These are phyloP conservation scores for Mycena latifolia DNA, from an alignment of 768 basidiomycete genomes.

Conservation along the genomic window DNA sequence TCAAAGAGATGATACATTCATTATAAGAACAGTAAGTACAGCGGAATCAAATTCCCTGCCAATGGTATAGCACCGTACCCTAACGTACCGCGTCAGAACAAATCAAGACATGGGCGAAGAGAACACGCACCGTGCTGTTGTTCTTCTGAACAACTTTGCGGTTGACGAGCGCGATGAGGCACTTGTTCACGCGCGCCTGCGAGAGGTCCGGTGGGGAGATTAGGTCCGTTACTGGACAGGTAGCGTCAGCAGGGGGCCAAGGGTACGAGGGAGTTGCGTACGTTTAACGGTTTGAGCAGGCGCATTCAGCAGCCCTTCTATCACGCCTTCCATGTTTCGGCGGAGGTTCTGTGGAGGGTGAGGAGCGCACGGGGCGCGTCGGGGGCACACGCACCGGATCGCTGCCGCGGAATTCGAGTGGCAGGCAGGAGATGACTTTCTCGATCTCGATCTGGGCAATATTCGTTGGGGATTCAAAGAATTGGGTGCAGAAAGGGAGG, in stretches of 20 bases:
- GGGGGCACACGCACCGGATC: slow-evolving; percentile 75
- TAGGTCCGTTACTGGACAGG: slow-evolving; percentile 75
- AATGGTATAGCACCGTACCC: slow-evolving; percentile 78
- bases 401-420: slow-evolving; percentile 91
- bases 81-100: slow-evolving; percentile 38
- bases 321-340: slow-evolving; percentile 83
- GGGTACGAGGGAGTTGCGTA: no score
- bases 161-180: slow-evolving; percentile 90
- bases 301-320: slow-evolving; percentile 80
- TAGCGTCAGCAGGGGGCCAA: no score
- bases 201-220: slow-evolving; percentile 85
- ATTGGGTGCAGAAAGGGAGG: no score
- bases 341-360: slow-evolving; percentile 68
- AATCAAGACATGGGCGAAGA: background rate
- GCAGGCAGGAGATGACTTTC: slow-evolving; percentile 79
- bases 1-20: slow-evolving; percentile 3
- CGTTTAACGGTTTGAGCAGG: slow-evolving; percentile 57
- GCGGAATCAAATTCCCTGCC: slow-evolving; percentile 65
- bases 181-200: slow-evolving; percentile 94
- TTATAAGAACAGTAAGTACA: no score
- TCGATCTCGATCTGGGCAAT: slow-evolving; percentile 69
- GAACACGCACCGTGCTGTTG: slow-evolving; percentile 63
- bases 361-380: background rate
- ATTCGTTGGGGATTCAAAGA: no score
- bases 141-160: slow-evolving; percentile 88